Percentiles rank a stretch among this genome's conserved stretches.
These are phyloP conservation scores for Citrus unshiu DNA, from an alignment of 345 rosid species.

Conservation along the genomic window DNA sequence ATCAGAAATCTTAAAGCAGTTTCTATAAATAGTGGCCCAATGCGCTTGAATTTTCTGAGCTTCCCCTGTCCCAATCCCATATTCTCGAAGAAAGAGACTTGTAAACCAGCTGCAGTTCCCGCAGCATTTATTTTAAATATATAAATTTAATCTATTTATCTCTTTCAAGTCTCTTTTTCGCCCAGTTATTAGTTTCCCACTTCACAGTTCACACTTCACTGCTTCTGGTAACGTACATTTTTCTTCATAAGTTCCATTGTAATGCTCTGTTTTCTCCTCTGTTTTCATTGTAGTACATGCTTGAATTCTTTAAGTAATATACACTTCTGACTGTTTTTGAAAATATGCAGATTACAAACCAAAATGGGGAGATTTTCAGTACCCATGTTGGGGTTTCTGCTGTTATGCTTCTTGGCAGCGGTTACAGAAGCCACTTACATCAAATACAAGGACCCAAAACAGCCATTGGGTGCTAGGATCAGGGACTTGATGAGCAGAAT, in stretches of 20 bases:
- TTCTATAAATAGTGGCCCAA: background rate
- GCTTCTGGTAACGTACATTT: background rate
- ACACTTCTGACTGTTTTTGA: background rate
- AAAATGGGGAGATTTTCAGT: constrained; percentile 14
- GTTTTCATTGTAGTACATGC: background rate
- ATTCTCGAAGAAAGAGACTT: background rate
- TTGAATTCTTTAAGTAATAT: background rate
- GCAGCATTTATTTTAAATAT: background rate
- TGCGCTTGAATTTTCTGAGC: background rate
- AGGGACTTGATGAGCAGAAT: constrained; percentile 67
- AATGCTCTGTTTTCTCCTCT: background rate
- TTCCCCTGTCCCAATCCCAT: background rate
- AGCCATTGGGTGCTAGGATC: constrained; percentile 52
- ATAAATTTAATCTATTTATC: background rate
- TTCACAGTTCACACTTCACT: background rate
- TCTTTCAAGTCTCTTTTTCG: background rate
- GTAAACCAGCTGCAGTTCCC: background rate
- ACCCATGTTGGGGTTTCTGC: constrained; percentile 22
- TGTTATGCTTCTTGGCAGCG: constrained; percentile 32
- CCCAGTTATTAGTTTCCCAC: background rate
- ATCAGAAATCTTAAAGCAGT: background rate
- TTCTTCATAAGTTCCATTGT: background rate
- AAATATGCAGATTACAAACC: background rate
- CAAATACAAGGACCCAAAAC: constrained; percentile 69
- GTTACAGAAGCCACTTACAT: constrained; percentile 31